These are phyloP conservation scores for Termitomyces sp. DNA, from an alignment of 1,284 basidiomycete genomes.

Conservation along the genomic window DNA sequence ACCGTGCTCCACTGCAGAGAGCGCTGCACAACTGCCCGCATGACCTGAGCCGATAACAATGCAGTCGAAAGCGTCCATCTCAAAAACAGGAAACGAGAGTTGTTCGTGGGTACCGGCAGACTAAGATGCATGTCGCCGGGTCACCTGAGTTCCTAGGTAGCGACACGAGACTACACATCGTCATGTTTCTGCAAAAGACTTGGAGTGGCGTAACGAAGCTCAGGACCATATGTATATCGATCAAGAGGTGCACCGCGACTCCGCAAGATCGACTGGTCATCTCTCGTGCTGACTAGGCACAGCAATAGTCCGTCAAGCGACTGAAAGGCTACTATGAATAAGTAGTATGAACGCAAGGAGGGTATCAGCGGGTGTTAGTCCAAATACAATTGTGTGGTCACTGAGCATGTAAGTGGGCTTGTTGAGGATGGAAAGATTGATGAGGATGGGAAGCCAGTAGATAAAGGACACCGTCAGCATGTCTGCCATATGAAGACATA, in stretches of 20 bases:
- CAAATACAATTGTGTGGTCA: no score
- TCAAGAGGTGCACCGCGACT: neutral
- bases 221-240: neutral
- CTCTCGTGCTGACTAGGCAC: neutral
- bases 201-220: conserved; percentile 3
- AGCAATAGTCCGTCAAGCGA: neutral
- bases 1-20: conserved; percentile 53
- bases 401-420: neutral
- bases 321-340: no score
- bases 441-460: no score
- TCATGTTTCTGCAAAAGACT: neutral
- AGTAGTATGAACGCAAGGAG: no score
- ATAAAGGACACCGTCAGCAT: no score
- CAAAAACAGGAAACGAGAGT: neutral
- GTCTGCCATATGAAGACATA: no score
- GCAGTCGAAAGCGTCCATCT: conserved; percentile 40
- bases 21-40: conserved; percentile 60
- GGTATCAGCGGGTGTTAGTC: no score
- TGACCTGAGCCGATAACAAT: conserved; percentile 65
- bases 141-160: conserved; percentile 7
- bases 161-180: neutral
- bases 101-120: neutral
- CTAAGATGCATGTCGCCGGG: neutral
- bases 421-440: neutral
- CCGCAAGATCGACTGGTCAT: neutral